Evolutionary conservation across 2,329 filamentous ascomycete genomes (phyloP), one percentile per base, ranked within the genome.

Genomic region (Pseudogymnoascus sp.): DNA sequence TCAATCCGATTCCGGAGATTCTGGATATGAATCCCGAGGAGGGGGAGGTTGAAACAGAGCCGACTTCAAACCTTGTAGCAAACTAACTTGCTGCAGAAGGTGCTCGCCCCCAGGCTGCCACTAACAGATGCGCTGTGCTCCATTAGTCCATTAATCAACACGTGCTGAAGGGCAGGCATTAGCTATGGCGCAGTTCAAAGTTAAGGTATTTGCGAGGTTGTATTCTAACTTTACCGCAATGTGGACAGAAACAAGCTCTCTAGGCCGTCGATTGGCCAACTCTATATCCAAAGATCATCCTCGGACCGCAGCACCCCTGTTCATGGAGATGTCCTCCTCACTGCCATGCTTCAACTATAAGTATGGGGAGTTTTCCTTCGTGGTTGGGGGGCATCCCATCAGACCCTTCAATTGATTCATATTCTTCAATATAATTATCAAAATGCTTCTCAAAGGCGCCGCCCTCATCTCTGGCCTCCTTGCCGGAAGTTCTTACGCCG

Each of bases 1-100:
- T 55, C 49, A 22, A 55, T 14, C 49, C 16, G 28, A 55, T 55
- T n/a, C 28, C 49, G 49, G 49, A 19, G 49, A 55, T 55, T 55
- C 45, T 33, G 16, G 11, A 33, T 55, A 14, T 33, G 49, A 55
- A 55, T 28, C 9, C 49, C 49, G 49, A 55, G 49, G 25, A 19
- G 49, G n/a, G 25, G 49, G 16, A 22, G 1, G 28, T 22, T 55
- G 49, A 55, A 33, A 33, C 49, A 55, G 28, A 28, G 23, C 11
- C 49, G 8, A 55, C 5, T 33, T n/a, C 5, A 30, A 28, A 33
- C 28, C 49, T 33, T 55, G 49, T 28, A 55, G n/a, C n/a, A 55
- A 55, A 55, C 49, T 55, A 55, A 55, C 49, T 55, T 55, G 49
- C 28, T 55, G 28, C 5, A 55, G 49, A 55, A 33, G 49, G 49